These are phyloP conservation scores for Magnolia officinalis DNA, from an alignment of 164 flowering plant species.

Conservation along the genomic window DNA sequence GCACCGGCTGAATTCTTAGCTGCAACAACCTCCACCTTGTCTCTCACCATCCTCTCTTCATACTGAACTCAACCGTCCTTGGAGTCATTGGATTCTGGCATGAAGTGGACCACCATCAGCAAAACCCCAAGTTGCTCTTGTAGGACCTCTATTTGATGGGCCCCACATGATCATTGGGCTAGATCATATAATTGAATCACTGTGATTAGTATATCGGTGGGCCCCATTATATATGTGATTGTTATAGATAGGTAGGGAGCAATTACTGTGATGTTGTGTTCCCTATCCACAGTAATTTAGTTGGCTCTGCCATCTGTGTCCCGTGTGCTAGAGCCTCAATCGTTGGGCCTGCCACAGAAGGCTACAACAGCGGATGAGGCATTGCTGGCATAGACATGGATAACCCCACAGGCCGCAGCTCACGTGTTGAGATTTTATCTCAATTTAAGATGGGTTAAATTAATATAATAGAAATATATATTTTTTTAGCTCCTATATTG, in stretches of 20 bases:
- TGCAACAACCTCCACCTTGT: slow-evolving; percentile 17
- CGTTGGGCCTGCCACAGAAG: slow-evolving; percentile 42
- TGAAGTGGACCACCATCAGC: slow-evolving; percentile 24
- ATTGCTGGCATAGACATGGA: slow-evolving; percentile 37
- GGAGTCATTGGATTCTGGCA: neutral
- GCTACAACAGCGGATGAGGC: slow-evolving; percentile 20
- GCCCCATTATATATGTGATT: too few species aligned
- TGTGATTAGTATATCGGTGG: too few species aligned
- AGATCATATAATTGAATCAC: too few species aligned
- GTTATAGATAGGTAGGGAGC: too few species aligned
- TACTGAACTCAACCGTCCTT: neutral
- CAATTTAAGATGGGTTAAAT: too few species aligned
- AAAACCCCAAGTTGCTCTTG: slow-evolving; percentile 44
- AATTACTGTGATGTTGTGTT: too few species aligned
- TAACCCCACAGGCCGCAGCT: slow-evolving; percentile 42
- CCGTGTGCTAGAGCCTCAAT: slow-evolving; percentile 41
- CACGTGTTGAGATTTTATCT: slow-evolving; percentile 12
- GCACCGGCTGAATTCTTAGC: slow-evolving; percentile 27
- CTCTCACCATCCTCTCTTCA: slow-evolving; percentile 27
- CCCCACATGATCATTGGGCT: too few species aligned
- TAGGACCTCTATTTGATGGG: too few species aligned
- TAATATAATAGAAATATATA: too few species aligned
- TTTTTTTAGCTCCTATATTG: too few species aligned
- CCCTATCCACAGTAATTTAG: too few species aligned
- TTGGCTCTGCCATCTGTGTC: slow-evolving; percentile 25